Conservation (phyloP, 1,284 basidiomycete species). For the Cryptococcus wingfieldii region DNA sequence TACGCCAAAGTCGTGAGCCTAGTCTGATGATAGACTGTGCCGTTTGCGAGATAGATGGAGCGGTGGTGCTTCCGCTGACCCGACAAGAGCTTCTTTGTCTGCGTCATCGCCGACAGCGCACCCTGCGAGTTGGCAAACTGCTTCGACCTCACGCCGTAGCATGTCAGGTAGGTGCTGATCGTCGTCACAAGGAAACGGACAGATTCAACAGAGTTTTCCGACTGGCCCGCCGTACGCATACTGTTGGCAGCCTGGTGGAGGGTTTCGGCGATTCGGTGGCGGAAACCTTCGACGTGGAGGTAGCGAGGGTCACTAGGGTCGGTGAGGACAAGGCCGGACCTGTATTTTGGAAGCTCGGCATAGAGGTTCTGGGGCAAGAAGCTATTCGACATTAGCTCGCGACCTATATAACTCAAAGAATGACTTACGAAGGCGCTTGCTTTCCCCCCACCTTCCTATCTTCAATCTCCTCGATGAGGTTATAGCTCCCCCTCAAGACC, state of each 20-base stretch:
- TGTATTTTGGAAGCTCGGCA: slow-evolving; percentile 59
- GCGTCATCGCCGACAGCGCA: slow-evolving; percentile 32
- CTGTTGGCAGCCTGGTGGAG: slow-evolving; percentile 65
- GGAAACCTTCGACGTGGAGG: slow-evolving; percentile 60
- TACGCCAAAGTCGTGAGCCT: slow-evolving; percentile 50
- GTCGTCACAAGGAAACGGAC: slow-evolving; percentile 56
- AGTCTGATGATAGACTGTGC: slow-evolving; percentile 42
- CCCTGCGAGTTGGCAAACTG: slow-evolving; percentile 34
- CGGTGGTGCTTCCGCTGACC: slow-evolving; percentile 43
- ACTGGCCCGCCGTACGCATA: slow-evolving; percentile 63
- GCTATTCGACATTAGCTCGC: slow-evolving; percentile 11
- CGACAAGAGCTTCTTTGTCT: slow-evolving; percentile 42
- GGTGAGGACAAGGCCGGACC: slow-evolving; percentile 69
- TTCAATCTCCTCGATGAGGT: slow-evolving; percentile 43
- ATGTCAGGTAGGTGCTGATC: slow-evolving; percentile 41
- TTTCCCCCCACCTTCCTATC: slow-evolving; percentile 35
- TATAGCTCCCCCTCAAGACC: slow-evolving; percentile 31
- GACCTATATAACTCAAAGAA: not conserved
- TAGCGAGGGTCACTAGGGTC: slow-evolving; percentile 74
- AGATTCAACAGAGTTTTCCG: slow-evolving; percentile 91
- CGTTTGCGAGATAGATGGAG: slow-evolving; percentile 36
- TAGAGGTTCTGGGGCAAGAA: slow-evolving; percentile 62
- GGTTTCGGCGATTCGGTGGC: slow-evolving; percentile 65
- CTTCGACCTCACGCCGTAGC: slow-evolving; percentile 44
- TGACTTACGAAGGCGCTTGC: slow-evolving; percentile 24